A percentile compares a stretch with the other conserved stretches of the same genome.
Conservation (phyloP, 2,329 filamentous ascomycete species). For the Cercospora sp. region DNA sequence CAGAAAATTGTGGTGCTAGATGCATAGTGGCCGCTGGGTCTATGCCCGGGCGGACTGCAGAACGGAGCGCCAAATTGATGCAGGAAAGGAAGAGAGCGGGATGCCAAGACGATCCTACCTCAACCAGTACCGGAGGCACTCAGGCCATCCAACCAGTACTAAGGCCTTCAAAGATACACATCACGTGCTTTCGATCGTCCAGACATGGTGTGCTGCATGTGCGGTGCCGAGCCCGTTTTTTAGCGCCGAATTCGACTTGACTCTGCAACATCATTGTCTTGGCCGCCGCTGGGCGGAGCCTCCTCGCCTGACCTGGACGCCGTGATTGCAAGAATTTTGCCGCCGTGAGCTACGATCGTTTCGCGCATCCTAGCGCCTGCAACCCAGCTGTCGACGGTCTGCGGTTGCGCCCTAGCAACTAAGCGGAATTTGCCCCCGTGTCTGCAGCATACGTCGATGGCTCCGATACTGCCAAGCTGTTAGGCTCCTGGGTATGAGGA, state of each 20-base stretch:
- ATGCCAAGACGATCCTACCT: neutral
- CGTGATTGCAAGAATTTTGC: conserved; percentile 16
- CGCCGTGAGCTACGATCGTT: conserved; percentile 7
- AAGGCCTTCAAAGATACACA: neutral
- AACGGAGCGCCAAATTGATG: neutral
- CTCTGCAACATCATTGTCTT: conserved; percentile 8
- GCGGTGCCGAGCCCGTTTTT: conserved; percentile 15
- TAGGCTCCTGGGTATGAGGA: conserved; percentile 6
- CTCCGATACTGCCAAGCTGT: conserved; percentile 14
- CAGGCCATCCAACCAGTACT: neutral
- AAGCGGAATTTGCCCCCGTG: conserved; percentile 7
- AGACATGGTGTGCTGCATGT: conserved; percentile 1
- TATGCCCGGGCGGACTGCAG: conserved; percentile 11
- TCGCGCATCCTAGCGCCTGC: conserved; percentile 4
- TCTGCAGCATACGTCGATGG: conserved; percentile 12
- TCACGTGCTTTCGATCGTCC: neutral
- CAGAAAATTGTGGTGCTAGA: neutral
- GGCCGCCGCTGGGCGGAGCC: conserved; percentile 15
- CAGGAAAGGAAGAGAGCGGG: conserved; percentile 2
- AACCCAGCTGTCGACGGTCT: neutral
- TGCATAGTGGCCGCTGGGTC: neutral
- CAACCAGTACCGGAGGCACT: neutral
- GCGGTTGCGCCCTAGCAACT: neutral
- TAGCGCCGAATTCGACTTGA: conserved; percentile 2
- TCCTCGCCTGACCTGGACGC: conserved; percentile 5